Conservation (phyloP, 176 grass and related monocot species). For the Ensete glaucum region DNA sequence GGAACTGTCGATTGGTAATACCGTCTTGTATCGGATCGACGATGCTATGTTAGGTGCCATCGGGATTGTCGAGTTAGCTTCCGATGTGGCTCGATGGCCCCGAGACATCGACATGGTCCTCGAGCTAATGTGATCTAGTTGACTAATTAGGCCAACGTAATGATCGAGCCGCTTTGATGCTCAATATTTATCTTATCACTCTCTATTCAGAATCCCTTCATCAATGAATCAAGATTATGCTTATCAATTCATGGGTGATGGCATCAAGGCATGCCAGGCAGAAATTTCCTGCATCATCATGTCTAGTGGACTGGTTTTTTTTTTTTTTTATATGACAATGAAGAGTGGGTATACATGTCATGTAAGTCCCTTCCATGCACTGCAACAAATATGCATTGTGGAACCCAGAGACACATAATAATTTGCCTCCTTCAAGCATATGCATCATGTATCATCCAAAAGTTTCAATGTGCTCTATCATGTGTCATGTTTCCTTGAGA, state of each 20-base stretch:
- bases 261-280: background rate
- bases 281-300: background rate
- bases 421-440: background rate
- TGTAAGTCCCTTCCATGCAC: background rate
- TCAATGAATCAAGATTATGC: no score
- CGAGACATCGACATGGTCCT: no score
- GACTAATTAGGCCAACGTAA: no score
- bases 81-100: no score
- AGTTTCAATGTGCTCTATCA: background rate
- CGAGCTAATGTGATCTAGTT: rapidly evolving
- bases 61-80: no score
- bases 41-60: no score
- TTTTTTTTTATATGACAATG: background rate
- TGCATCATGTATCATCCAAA: background rate
- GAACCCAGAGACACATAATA: background rate
- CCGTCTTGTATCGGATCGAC: no score
- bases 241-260: no score
- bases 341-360: background rate
- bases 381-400: background rate
- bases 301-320: background rate
- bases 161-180: no score
- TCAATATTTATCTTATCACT: no score
- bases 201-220: no score
- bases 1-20: no score
- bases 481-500: background rate